phyloP scores from a whole-genome alignment of 192 early-diverging fungal genomes.

The Coemansia sp. region DNA sequence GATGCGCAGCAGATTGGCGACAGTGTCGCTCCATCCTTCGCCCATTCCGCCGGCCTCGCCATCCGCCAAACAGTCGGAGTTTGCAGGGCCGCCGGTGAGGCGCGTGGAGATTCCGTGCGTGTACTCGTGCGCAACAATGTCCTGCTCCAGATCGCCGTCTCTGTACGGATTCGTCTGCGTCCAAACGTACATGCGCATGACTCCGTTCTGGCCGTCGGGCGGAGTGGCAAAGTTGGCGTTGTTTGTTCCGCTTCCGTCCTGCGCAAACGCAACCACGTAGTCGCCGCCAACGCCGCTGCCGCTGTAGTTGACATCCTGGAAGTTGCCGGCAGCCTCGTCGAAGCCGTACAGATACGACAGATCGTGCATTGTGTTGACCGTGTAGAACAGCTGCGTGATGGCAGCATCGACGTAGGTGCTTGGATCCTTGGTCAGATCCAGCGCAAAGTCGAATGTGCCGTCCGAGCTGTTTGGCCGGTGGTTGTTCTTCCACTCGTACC shows the following conservation, averaged over 20 bases:
- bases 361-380: conserved; percentile 90
- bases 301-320: conserved; percentile 87
- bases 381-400: conserved; percentile 90
- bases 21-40: conserved; percentile 96
- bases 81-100: conserved; percentile 88
- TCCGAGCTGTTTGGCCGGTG: conserved; percentile 55
- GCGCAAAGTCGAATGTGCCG: conserved; percentile 67
- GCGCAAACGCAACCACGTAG: conserved; percentile 88
- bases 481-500: conserved; percentile 77
- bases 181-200: conserved; percentile 98
- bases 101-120: conserved; percentile 90
- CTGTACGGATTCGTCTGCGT: conserved; percentile 67
- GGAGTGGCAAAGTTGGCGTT: conserved; percentile 98
- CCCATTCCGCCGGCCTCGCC: conserved; percentile 92
- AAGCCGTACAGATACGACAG: conserved; percentile 89
- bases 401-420: conserved; percentile 74
- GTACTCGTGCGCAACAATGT: conserved; percentile 94
- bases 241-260: conserved; percentile 88
- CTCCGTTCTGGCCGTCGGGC: conserved; percentile 84
- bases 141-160: conserved; percentile 89
- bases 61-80: conserved; percentile 84
- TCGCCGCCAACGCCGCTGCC: conserved; percentile 75
- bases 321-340: conserved; percentile 90
- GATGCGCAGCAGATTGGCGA: conserved; percentile 78
- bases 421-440: conserved; percentile 69